These are phyloP conservation scores for Oryza meridionalis DNA, from an alignment of 176 grass and related monocot species.

Conservation along the genomic window DNA sequence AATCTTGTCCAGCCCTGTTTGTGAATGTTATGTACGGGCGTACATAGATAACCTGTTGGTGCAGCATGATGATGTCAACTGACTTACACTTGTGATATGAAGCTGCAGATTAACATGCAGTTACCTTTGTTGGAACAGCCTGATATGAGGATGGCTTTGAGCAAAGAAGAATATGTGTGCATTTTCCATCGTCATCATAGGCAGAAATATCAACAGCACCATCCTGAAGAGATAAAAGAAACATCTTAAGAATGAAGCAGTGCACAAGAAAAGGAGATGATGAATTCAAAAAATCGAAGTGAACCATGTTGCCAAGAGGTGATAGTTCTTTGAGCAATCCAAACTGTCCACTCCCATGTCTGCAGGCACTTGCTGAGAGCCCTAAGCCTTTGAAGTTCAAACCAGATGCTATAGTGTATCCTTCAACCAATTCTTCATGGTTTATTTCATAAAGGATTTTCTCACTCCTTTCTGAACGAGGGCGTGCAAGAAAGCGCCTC, in stretches of 20 bases:
- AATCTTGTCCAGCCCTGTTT: slow-evolving; percentile 88
- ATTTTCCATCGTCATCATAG: slow-evolving; percentile 71
- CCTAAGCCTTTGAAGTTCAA: slow-evolving; percentile 83
- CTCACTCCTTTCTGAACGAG: slow-evolving; percentile 57
- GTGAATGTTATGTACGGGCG: slow-evolving; percentile 94
- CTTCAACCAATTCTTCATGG: slow-evolving; percentile 86
- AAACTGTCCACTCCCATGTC: slow-evolving; percentile 58
- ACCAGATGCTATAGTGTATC: slow-evolving; percentile 88
- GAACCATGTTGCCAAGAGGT: slow-evolving; percentile 92
- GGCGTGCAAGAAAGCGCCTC: slow-evolving; percentile 35
- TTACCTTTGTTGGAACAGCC: slow-evolving; percentile 97
- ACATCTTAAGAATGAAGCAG: slow-evolving; percentile 23
- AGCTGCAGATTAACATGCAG: slow-evolving; percentile 32
- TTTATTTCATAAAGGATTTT: slow-evolving; percentile 75
- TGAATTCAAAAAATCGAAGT: slow-evolving; percentile 17
- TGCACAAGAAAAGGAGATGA: not conserved
- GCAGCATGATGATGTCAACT: slow-evolving; percentile 32
- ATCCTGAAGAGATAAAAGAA: slow-evolving; percentile 61
- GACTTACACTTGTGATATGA: slow-evolving; percentile 21
- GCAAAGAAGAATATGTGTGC: slow-evolving; percentile 76
- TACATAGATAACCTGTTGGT: slow-evolving; percentile 82
- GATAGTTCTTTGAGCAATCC: slow-evolving; percentile 80
- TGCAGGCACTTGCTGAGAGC: slow-evolving; percentile 60
- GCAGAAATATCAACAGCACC: slow-evolving; percentile 83
- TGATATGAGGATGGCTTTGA: slow-evolving; percentile 92